A percentile compares a stretch with the other conserved stretches of the same genome.
phyloP scores from a whole-genome alignment of 805 yeast genomes.

The Saturnispora sekii region DNA sequence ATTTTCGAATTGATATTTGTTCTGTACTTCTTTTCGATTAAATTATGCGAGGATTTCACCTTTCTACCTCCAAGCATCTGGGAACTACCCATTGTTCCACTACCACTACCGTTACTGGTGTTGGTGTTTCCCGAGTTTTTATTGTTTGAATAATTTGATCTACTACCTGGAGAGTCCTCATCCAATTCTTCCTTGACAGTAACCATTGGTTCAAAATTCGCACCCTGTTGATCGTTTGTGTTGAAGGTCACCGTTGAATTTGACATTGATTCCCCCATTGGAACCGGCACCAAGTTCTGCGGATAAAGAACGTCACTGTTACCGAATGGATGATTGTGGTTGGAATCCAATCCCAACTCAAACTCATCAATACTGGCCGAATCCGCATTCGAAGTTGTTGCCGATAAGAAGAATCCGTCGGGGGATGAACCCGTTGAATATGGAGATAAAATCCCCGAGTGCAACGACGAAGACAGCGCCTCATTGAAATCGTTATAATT shows the following conservation, averaged over 20 bases:
- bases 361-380: constrained; percentile 11
- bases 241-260: constrained; percentile 23
- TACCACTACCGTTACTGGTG: constrained; percentile 5
- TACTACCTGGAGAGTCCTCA: constrained; percentile 9
- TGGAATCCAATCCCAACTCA: constrained; percentile 9
- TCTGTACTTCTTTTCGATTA: constrained; percentile 75
- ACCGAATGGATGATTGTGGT: neutral
- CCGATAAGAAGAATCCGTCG: constrained; percentile 24
- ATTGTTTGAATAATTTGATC: constrained; percentile 8
- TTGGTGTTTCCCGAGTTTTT: neutral
- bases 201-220: constrained; percentile 4
- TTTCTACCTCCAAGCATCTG: constrained; percentile 26
- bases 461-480: constrained; percentile 22
- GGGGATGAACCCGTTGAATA: constrained; percentile 31
- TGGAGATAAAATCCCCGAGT: constrained; percentile 26
- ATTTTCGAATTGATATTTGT: constrained; percentile 73
- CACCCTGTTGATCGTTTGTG: constrained; percentile 7
- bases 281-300: constrained; percentile 15
- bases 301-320: constrained; percentile 12
- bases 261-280: constrained; percentile 24
- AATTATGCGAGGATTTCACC: constrained; percentile 63
- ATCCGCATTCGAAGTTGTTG: constrained; percentile 13
- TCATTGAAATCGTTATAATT: constrained; percentile 25
- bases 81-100: constrained; percentile 4
- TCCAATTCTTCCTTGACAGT: constrained; percentile 2